Percentiles rank a stretch among this genome's conserved stretches.
These are phyloP conservation scores for Astraeus odoratus DNA, from an alignment of 768 basidiomycete genomes.

Conservation along the genomic window DNA sequence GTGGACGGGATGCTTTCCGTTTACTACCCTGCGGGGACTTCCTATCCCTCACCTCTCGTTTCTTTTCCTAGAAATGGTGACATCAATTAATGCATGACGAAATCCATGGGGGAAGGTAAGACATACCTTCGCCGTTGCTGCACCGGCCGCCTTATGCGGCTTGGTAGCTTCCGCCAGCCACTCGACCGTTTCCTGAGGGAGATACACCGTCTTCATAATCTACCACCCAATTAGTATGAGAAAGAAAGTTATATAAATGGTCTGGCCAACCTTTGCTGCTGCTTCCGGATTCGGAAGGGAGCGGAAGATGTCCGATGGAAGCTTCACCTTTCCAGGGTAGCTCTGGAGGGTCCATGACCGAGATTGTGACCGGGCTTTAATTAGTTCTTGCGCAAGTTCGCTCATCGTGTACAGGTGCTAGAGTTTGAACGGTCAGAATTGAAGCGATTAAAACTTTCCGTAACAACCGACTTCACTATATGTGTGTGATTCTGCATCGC, in stretches of 20 bases:
- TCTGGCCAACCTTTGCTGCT: constrained; percentile 46
- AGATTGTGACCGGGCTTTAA: constrained; percentile 55
- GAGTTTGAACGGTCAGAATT: not conserved
- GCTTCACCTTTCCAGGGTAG: constrained; percentile 71
- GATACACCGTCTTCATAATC: constrained; percentile 63
- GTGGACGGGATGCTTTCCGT: constrained; percentile 41
- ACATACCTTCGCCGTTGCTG: constrained; percentile 21
- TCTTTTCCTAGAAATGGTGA: constrained; percentile 27
- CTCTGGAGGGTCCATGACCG: constrained; percentile 72
- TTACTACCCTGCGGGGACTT: constrained; percentile 41
- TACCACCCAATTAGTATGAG: constrained; percentile 22
- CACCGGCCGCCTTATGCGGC: constrained; percentile 29
- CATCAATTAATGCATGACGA: constrained; percentile 3
- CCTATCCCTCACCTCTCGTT: constrained; percentile 41
- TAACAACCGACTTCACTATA: constrained; percentile 55
- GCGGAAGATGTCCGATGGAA: constrained; percentile 80
- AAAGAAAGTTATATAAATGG: not conserved
- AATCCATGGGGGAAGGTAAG: constrained; percentile 1
- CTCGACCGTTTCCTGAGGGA: constrained; percentile 50
- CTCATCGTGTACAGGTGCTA: constrained; percentile 85
- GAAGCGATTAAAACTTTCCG: not conserved
- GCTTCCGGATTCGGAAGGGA: constrained; percentile 60
- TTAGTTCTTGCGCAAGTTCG: constrained; percentile 85
- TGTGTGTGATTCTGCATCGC: constrained; percentile 62
- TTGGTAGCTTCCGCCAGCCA: constrained; percentile 51